phyloP scores from a whole-genome alignment of 352 stramenopile species.

The Phytophthora cactorum region DNA sequence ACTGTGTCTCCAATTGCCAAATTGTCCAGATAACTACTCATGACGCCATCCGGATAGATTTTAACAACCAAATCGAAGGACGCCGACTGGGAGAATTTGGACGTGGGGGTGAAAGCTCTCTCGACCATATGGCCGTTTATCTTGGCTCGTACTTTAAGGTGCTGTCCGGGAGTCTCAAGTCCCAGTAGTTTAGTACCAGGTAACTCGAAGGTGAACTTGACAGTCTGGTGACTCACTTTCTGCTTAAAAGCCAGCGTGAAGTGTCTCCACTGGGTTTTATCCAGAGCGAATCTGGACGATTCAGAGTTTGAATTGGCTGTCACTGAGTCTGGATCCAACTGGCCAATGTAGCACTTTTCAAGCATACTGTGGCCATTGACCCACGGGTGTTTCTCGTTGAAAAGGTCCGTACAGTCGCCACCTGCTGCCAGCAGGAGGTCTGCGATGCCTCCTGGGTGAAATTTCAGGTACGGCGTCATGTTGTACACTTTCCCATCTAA shows the following conservation, averaged over 20 bases:
- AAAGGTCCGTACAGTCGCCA: constrained; percentile 95
- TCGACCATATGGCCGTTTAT: constrained; percentile 84
- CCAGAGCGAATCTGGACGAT: constrained; percentile 54
- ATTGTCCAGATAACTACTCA: constrained; percentile 74
- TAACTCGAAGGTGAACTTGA: constrained; percentile 85
- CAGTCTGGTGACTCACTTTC: constrained; percentile 56
- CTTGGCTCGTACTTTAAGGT: constrained; percentile 79
- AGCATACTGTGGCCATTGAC: constrained; percentile 93
- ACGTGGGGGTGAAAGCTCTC: constrained; percentile 78
- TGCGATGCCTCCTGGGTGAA: constrained; percentile 96
- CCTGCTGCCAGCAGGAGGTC: constrained; percentile 93
- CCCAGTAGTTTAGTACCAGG: constrained; percentile 67
- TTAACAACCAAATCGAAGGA: constrained; percentile 84
- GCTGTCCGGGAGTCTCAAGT: constrained; percentile 72
- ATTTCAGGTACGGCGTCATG: constrained; percentile 96
- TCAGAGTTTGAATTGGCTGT: constrained; percentile 7
- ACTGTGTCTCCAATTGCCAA: constrained; percentile 61
- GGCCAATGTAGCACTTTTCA: constrained; percentile 85
- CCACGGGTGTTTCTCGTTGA: constrained; percentile 97
- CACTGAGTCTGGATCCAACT: constrained; percentile 65
- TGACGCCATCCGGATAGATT: constrained; percentile 74
- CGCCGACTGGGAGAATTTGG: constrained; percentile 64
- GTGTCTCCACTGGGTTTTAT: constrained; percentile 66
- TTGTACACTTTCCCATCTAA: constrained; percentile 96
- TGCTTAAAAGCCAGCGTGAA: constrained; percentile 72